Percentiles rank a stretch among this genome's conserved stretches.
Evolutionary conservation across 2,329 filamentous ascomycete species (phyloP).

Genomic region (Monosporascus sp.): DNA sequence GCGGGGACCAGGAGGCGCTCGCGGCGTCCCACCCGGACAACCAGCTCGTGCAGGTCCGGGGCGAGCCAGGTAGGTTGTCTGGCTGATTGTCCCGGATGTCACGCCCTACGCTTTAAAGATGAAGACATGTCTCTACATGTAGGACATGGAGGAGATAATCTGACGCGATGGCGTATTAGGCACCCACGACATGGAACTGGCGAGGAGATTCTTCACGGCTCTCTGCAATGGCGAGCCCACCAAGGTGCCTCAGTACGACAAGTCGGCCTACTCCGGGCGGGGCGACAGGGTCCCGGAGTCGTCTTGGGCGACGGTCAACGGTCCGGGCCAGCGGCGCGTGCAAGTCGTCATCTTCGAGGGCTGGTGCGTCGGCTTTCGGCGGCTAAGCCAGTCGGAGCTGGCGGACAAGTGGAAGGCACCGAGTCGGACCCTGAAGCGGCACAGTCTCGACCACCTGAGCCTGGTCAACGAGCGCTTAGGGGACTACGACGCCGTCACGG

Average conservation of each 20-base stretch:
- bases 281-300: conserved; percentile 65
- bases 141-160: background rate
- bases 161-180: conserved; percentile 8
- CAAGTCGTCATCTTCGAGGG: conserved; percentile 78
- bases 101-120: too few relatives aligned
- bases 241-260: conserved; percentile 72
- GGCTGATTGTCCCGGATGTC: too few relatives aligned
- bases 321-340: conserved; percentile 41
- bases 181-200: conserved; percentile 70
- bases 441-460: conserved; percentile 44
- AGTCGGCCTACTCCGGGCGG: conserved; percentile 68
- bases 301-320: conserved; percentile 57
- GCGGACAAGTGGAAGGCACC: conserved; percentile 46
- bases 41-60: conserved; percentile 71
- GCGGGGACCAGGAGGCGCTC: conserved; percentile 60
- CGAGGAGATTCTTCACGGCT: conserved; percentile 53
- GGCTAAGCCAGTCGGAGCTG: conserved; percentile 48
- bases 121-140: background rate
- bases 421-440: conserved; percentile 42
- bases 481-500: conserved; percentile 44
- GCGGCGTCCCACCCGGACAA: conserved; percentile 64
- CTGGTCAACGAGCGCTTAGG: conserved; percentile 44
- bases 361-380: conserved; percentile 82
- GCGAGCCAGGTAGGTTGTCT: conserved; percentile 61
- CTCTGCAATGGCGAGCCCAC: conserved; percentile 49